Base-by-base conservation (phyloP, 352 stramenopile genomes). In the Phytophthora hibernalis region DNA sequence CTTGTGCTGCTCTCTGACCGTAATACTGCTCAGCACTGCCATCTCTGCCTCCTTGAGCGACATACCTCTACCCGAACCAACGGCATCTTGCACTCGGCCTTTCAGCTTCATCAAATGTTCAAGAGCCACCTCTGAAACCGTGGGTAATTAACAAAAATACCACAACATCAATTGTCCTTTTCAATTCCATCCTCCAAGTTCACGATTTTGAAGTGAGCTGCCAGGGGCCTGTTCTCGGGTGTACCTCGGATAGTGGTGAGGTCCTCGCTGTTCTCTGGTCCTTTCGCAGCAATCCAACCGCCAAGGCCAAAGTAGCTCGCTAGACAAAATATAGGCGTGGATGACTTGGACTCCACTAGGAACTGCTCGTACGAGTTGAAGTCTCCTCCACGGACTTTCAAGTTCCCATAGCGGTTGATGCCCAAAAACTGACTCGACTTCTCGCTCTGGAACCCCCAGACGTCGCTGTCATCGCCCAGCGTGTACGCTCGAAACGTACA, bases 301-400 rank as follows among this genome's bases (percentile, higher is more conserved):
- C 86, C 84, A 11, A 89, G 58, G 2, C 86, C 84, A 58, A 95
- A 91, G 68, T 82, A 91, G 47, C 86, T 93, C 5, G 84, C 77
- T 22, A 87, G 74, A 21, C 75, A 88, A 57, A 92, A 91, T 2
- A 95, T 48, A 18, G 76, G 64, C 16, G 84, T 93, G 15, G 49
- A 77, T 5, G 74, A 26, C 37, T 87, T 83, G 40, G 53, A 33
- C 21, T 92, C 82, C 22, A 95, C 76, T 0, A 83, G 75, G 55
- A 95, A 89, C 35, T 92, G 84, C 55, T 95, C 86, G 66, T 93
- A 95, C 33, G 84, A 91, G 21, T 87, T 74, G 5, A 95, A 68
- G 44, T 85, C 82, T 10, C 45, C 53, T 0, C 83, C 86, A 58
- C 69, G 73, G 9, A 93, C 74, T 58, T 91, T 93, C 1, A 95